phyloP scores from a whole-genome alignment of 257 asterid genomes.

The Fraxinus anomala region DNA sequence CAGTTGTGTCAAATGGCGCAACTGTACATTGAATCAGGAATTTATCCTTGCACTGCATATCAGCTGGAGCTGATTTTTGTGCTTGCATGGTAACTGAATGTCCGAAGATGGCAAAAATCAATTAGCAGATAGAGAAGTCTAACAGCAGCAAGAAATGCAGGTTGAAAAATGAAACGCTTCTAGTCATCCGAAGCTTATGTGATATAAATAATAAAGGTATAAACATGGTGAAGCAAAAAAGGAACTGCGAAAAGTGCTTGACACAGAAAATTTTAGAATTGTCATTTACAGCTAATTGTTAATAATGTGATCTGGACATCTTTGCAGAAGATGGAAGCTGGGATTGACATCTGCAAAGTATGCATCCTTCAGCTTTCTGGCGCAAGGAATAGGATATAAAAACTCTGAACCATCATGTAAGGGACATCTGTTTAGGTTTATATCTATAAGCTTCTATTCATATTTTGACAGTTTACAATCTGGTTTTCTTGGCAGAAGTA shows the following conservation, averaged over 20 bases:
- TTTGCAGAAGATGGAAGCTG: neutral
- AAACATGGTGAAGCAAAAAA: neutral
- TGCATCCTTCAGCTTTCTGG: neutral
- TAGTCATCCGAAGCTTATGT: neutral
- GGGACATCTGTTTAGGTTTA: neutral
- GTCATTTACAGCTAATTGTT: neutral
- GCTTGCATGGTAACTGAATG: conserved; percentile 51
- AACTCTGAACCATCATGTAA: neutral
- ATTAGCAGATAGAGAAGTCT: neutral
- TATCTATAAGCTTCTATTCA: neutral
- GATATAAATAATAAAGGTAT: neutral
- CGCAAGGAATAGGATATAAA: neutral
- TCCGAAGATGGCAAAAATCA: neutral
- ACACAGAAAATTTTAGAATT: neutral
- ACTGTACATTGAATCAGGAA: conserved; percentile 45
- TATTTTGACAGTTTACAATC: neutral
- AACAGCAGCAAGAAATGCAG: neutral
- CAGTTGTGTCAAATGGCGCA: conserved; percentile 42
- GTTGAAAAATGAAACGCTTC: neutral
- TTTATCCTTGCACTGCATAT: conserved; percentile 52
- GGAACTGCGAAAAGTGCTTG: neutral
- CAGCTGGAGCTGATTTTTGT: conserved; percentile 39
- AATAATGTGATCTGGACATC: neutral
- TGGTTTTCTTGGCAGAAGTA: neutral
- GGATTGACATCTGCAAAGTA: neutral